Evolutionary conservation across 139 green algal genomes (phyloP), one percentile per base, ranked within the genome.

Genomic region (Micractinium sp.): DNA sequence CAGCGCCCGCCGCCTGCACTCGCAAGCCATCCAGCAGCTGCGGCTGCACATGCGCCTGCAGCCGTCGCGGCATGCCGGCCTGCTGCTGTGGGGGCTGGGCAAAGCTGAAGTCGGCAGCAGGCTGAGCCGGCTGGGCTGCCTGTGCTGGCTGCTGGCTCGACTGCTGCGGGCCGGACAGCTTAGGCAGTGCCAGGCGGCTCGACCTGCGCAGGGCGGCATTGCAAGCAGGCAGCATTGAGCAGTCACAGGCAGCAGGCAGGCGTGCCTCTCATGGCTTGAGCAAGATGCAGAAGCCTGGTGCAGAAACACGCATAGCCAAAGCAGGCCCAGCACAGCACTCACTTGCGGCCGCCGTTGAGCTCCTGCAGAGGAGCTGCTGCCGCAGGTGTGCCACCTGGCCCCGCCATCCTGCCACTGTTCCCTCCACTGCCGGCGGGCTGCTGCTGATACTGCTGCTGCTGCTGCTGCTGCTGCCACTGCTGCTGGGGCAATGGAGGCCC

Each of bases 181-280:
- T 78, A 25, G 76, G 67, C 85, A 88, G 78, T 35, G 74, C 36
- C 77, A 90, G 39, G 22, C 88, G 82, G 35, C 79, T 82, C 5
- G 67, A 77, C 74, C 89, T 81, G 77, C 86, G 36, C 36, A 31
- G 18, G 19, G 3, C 13, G 38, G 14, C 22, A 78, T 18, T 33
- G 22, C 76, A 81, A 81, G 22, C 35, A n/a, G 36, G 16, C 73
- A 41, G 36, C 47, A 56, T 35, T 27, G 3, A 76, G 69, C 63
- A n/a, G 16, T 5, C 7, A 73, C 27, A 36, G 69, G 22, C 29
- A 33, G 20, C 29, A 76, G 31, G 27, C 69, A 76, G 69, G 47
- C 47, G 9, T 56, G 47, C 47, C 47, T 16, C 47, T 5, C 47
- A 56, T 56, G 47, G 47, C 47, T 12, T 71, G 63, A 71, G 14